Base-by-base conservation (phyloP, 1,284 basidiomycete genomes). In the Salmacisia buchloeana region DNA sequence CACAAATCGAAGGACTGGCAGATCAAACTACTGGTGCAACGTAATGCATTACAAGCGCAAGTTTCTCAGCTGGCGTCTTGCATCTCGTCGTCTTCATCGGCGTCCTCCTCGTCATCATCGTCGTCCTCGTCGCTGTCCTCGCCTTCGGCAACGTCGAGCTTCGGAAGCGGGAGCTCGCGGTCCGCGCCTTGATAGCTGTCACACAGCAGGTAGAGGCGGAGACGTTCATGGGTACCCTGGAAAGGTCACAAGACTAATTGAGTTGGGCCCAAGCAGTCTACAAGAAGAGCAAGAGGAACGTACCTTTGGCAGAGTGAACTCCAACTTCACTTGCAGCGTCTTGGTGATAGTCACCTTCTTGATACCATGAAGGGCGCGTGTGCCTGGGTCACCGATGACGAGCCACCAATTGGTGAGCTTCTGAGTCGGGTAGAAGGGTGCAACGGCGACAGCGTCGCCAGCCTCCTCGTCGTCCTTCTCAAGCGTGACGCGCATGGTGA, bases 351-450 rank as follows among this genome's bases (percentile, higher is more conserved):
- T 97, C 25, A 97, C 90, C 64, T 89, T 89, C 83, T 97, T 97
- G 85, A 99, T 97, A 59, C 91, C 90, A 34, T 94, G 86, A 45
- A 98, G 83, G 71, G 88, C 65, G 85, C 85, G 70, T 83, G 88
- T 75, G 80, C 84, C 63, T 82, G 86, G 78, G 69, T 96, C 91
- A 33, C 93, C 93, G 4, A 97, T 85, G 39, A 97, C 92, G 33
- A 97, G 83, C 94, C 94, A 98, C 93, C 94, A 98, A 75, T 93
- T 92, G 62, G 90, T 87, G 81, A 94, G 86, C 84, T 97, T 97
- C 80, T 88, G 88, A 62, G 82, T 83, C 0, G 94, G 94, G 83
- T 91, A 99, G 83, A 89, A 92, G 0, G 93, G 91, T 0, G 92
- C 92, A 27, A 96, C 85, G 21, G 94, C 94, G 6, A 84, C 84